Evolutionary conservation across 2,329 filamentous ascomycete genomes (phyloP).

Genomic region (Trichoderma harzianum): DNA sequence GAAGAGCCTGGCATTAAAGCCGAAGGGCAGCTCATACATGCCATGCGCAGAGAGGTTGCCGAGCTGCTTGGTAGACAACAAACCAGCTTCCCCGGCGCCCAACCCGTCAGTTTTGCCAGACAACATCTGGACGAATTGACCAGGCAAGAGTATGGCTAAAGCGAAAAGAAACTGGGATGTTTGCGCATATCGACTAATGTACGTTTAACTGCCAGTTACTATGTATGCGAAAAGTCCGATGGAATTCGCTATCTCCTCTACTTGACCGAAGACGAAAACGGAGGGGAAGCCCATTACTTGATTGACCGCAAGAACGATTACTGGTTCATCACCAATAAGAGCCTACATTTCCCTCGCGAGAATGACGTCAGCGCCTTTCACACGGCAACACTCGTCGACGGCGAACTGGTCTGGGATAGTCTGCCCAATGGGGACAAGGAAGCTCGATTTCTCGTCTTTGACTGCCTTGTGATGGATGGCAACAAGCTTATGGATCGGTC

Average conservation of each 20-base stretch:
- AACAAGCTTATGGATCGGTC: constrained; percentile 73
- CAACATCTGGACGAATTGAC: constrained; percentile 80
- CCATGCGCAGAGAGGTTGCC: constrained; percentile 71
- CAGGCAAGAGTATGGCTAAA: constrained; percentile 60
- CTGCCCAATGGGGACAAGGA: constrained; percentile 63
- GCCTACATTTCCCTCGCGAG: constrained; percentile 76
- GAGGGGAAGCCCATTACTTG: constrained; percentile 74
- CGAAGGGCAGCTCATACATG: constrained; percentile 54
- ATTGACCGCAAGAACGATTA: constrained; percentile 99
- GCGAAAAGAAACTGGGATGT: not conserved
- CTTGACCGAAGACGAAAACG: constrained; percentile 63
- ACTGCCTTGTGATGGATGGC: constrained; percentile 80
- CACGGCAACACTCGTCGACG: constrained; percentile 78
- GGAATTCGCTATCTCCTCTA: constrained; percentile 95
- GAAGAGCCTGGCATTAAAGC: constrained; percentile 64
- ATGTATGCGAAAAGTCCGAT: constrained; percentile 97
- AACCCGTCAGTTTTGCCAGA: constrained; percentile 87
- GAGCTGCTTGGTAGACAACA: constrained; percentile 67
- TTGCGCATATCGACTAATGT: not conserved
- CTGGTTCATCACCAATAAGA: constrained; percentile 69
- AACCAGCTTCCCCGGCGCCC: constrained; percentile 77
- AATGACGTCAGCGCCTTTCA: constrained; percentile 67
- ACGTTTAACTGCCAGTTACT: constrained; percentile 60
- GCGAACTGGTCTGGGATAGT: constrained; percentile 87
- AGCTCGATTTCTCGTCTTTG: constrained; percentile 87